These are phyloP conservation scores for Aspergillus cavernicola DNA, from an alignment of 495 filamentous ascomycete genomes.

Conservation along the genomic window DNA sequence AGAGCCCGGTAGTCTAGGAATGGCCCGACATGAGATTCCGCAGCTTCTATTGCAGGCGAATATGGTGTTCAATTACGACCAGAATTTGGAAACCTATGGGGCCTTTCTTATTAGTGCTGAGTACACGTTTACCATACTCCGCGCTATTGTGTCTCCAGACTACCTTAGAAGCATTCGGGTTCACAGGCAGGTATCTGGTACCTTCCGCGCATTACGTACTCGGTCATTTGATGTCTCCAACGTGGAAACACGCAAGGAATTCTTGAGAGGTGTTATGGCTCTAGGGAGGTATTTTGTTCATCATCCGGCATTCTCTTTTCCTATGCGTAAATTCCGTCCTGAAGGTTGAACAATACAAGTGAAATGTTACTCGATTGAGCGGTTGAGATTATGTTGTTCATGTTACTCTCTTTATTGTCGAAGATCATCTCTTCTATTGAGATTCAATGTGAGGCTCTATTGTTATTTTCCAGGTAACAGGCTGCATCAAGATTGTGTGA, in stretches of 20 bases:
- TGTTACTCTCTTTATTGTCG: no score
- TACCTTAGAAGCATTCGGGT: background rate
- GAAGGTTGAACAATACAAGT: no score
- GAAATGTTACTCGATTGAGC: no score
- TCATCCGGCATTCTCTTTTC: background rate
- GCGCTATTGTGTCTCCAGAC: background rate
- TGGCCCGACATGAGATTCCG: background rate
- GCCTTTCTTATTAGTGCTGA: background rate
- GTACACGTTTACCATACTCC: background rate
- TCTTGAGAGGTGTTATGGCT: background rate
- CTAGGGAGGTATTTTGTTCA: background rate
- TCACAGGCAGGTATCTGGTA: background rate
- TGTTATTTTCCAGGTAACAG: no score
- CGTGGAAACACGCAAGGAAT: background rate
- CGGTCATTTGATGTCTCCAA: background rate
- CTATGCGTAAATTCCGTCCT: background rate
- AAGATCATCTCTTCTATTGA: no score
- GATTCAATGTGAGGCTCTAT: no score
- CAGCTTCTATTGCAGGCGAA: background rate
- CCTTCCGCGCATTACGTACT: background rate
- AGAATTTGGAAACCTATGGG: background rate
- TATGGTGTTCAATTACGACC: background rate
- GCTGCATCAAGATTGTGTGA: no score
- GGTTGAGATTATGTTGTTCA: no score
- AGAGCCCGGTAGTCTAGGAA: background rate